Base-by-base conservation (phyloP, 129 eudicot genomes). In the Centrapalus pauciflorus region DNA sequence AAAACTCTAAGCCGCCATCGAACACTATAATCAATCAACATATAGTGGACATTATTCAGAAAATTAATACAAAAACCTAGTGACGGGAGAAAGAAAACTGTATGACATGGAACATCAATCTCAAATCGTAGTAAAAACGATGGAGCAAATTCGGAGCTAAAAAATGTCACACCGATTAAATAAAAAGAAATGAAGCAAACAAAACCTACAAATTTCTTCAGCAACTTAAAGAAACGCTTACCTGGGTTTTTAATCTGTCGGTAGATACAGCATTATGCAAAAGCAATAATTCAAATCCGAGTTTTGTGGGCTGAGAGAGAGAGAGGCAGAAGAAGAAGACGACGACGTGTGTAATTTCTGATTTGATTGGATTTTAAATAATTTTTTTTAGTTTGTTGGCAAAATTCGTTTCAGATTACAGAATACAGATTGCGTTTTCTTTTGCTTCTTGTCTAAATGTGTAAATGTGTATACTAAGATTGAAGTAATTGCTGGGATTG, bases 381-480 rank as follows among this genome's bases (percentile, higher is more conserved):
- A 32, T 55, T 25, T 41, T 12, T 28, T 46, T 11, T 46, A 5
- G 10, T 0, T 71, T 46, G 60, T 46, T 13, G 9, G 54, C 9
- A 41, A 17, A 29, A 33, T 71, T 32, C 37, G 13, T 61, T 62
- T 71, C 27, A 30, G 48, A 45, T 34, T 24, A 6, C 10, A 52
- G 19, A 68, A 41, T n/a, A n/a, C n/a, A n/a, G n/a, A n/a, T n/a
- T n/a, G n/a, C 35, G 57, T 70, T 69, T 29, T 69, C 58, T 49
- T n/a, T 21, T 20, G 59, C 46, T 16, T 7, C 10, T 17, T 30
- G 3, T 1, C 23, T 45, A 45, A 4, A n/a, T 45, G 52, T 4
- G 11, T 35, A 45, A 3, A 45, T 45, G 24, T n/a, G n/a, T n/a
- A n/a, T n/a, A n/a, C n/a, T n/a, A n/a, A n/a, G n/a, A n/a, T n/a